These are phyloP conservation scores for Yarrowia sp. DNA, from an alignment of 805 yeast species.

Conservation along the genomic window DNA sequence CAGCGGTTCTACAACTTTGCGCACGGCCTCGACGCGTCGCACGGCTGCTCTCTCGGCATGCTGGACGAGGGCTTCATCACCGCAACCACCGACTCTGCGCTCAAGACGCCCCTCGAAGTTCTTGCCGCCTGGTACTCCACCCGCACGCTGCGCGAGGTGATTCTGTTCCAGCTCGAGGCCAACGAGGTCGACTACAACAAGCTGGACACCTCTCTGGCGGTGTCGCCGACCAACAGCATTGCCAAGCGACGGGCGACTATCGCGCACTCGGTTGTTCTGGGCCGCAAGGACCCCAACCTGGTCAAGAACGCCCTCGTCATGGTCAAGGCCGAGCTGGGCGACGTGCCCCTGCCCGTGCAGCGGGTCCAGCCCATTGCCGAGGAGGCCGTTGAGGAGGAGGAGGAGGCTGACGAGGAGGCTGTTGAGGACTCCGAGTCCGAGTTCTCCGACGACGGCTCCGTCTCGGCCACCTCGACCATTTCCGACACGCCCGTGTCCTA, in stretches of 20 bases:
- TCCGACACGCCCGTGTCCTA: conserved; percentile 19
- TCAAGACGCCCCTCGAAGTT: conserved; percentile 36
- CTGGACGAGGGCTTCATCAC: conserved; percentile 32
- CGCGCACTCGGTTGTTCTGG: conserved; percentile 36
- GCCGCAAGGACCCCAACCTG: conserved; percentile 31
- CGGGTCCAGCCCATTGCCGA: neutral
- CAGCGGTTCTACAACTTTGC: conserved; percentile 31
- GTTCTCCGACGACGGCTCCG: neutral
- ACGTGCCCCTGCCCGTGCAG: neutral
- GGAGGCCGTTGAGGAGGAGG: neutral
- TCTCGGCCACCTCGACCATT: neutral
- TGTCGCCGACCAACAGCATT: conserved; percentile 36
- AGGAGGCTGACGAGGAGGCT: neutral
- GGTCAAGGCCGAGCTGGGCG: conserved; percentile 30
- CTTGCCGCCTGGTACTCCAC: conserved; percentile 37
- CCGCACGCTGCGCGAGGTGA: conserved; percentile 32
- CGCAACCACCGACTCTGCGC: conserved; percentile 32
- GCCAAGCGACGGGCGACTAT: conserved; percentile 36
- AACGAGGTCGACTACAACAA: conserved; percentile 25
- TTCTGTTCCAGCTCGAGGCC: conserved; percentile 30
- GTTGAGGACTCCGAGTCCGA: conserved; percentile 13
- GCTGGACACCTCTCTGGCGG: conserved; percentile 31
- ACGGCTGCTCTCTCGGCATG: conserved; percentile 26
- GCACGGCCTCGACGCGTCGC: conserved; percentile 29
- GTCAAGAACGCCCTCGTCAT: conserved; percentile 33